Evolutionary conservation across 768 basidiomycete genomes (phyloP).

Genomic region (Suillus cothurnatus): DNA sequence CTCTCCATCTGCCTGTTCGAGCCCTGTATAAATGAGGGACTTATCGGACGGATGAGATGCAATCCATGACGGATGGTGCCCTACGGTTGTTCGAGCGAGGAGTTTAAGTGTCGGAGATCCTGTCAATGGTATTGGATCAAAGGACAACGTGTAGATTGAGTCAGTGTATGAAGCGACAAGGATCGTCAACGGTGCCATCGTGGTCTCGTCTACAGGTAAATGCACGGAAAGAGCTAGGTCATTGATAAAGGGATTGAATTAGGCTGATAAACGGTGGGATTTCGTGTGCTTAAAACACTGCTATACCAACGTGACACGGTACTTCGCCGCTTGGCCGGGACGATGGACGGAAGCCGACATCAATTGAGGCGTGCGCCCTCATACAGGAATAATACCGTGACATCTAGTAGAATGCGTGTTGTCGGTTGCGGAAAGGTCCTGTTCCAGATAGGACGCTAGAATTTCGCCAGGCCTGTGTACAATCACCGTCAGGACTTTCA

Average conservation of each 20-base stretch:
- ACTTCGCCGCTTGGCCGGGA: background rate
- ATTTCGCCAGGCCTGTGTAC: background rate
- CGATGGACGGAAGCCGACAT: background rate
- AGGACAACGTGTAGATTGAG: slow-evolving; percentile 62
- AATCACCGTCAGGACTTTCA: background rate
- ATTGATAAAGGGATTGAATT: background rate
- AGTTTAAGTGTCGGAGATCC: slow-evolving; percentile 56
- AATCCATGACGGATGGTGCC: slow-evolving; percentile 78
- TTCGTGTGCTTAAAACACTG: background rate
- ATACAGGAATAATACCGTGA: no score
- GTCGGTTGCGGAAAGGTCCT: background rate
- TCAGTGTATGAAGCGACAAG: slow-evolving; percentile 68
- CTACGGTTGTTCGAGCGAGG: slow-evolving; percentile 48
- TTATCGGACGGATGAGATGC: slow-evolving; percentile 56
- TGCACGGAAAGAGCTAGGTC: background rate
- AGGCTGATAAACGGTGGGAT: background rate
- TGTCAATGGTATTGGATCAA: slow-evolving; percentile 59
- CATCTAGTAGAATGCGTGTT: background rate
- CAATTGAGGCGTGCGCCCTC: no score
- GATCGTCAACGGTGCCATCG: slow-evolving; percentile 39
- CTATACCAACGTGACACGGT: background rate
- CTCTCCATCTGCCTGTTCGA: slow-evolving; percentile 68
- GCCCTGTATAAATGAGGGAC: slow-evolving; percentile 62
- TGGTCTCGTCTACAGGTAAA: background rate
- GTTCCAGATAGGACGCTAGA: background rate